These are phyloP conservation scores for Pinus albicaulis DNA, from an alignment of 75 land plant genomes.

Conservation along the genomic window DNA sequence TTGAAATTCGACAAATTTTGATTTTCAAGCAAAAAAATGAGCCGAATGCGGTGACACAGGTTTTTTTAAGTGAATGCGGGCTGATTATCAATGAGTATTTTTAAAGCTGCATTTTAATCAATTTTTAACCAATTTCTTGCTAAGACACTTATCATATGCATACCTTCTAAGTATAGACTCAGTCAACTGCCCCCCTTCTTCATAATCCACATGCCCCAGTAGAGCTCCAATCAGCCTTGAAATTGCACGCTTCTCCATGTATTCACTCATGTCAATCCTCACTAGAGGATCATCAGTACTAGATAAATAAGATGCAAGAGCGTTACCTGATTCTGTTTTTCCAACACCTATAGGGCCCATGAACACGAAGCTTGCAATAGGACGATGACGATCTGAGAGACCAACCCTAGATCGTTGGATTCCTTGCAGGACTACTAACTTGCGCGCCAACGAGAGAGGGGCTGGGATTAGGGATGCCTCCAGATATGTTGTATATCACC, in stretches of 20 bases:
- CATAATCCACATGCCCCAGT: constrained; percentile 98
- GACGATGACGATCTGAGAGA: constrained; percentile 45
- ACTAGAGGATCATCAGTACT: constrained; percentile 81
- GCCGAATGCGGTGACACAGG: too few relatives aligned
- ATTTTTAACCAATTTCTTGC: too few relatives aligned
- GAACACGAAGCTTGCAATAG: constrained; percentile 70
- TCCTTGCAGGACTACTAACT: too few relatives aligned
- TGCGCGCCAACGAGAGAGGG: too few relatives aligned
- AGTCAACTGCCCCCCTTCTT: constrained; percentile 96
- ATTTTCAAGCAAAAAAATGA: too few relatives aligned
- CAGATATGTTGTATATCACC: too few relatives aligned
- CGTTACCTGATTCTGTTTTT: constrained; percentile 76
- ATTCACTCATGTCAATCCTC: constrained; percentile 91
- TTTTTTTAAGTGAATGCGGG: too few relatives aligned
- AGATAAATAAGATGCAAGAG: constrained; percentile 67
- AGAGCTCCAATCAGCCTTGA: constrained; percentile 88
- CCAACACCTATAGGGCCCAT: constrained; percentile 91
- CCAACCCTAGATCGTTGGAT: constrained; percentile 56
- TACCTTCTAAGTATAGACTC: constrained; percentile 88
- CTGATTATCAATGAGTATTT: too few relatives aligned
- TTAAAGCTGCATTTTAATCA: too few relatives aligned
- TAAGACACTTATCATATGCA: constrained; percentile 9
- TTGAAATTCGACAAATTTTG: too few relatives aligned
- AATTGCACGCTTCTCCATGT: constrained; percentile 91
- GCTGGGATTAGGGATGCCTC: too few relatives aligned